A percentile compares a stretch with the other conserved stretches of the same genome.
phyloP scores from a whole-genome alignment of 164 flowering plant species.

The Macadamia tetraphylla region DNA sequence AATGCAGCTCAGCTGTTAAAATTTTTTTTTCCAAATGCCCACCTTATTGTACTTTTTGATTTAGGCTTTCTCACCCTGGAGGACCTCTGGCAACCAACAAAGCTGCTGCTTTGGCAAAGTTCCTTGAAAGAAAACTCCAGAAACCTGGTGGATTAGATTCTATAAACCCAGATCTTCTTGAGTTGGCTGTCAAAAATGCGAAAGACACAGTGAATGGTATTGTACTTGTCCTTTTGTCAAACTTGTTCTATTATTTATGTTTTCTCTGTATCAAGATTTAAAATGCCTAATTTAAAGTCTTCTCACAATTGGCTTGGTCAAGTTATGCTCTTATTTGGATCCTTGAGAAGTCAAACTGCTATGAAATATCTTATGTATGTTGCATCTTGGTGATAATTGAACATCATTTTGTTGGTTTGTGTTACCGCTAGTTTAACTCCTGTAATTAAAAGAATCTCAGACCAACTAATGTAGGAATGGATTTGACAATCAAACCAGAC shows the following conservation, averaged over 20 bases:
- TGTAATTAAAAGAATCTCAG: background rate
- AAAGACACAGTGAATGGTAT: slow-evolving; percentile 53
- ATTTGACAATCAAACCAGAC: too few relatives aligned
- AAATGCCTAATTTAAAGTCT: background rate
- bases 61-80: slow-evolving; percentile 86
- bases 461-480: too few relatives aligned
- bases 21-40: background rate
- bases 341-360: too few relatives aligned
- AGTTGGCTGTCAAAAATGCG: slow-evolving; percentile 75
- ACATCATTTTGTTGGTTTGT: background rate
- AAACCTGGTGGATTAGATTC: slow-evolving; percentile 74
- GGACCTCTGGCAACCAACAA: slow-evolving; percentile 86
- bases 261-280: background rate
- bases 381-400: background rate
- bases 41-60: slow-evolving; percentile 1
- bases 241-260: background rate
- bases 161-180: slow-evolving; percentile 59
- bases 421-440: background rate
- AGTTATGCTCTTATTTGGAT: background rate
- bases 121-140: slow-evolving; percentile 76
- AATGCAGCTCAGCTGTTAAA: too few relatives aligned
- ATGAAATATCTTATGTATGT: background rate
- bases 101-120: slow-evolving; percentile 91
- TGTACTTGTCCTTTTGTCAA: slow-evolving; percentile 1
- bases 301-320: background rate